Evolutionary conservation across 2,329 filamentous ascomycete species (phyloP), one percentile per base, ranked within the genome.

Genomic region (Decorospora gaudefroyi): DNA sequence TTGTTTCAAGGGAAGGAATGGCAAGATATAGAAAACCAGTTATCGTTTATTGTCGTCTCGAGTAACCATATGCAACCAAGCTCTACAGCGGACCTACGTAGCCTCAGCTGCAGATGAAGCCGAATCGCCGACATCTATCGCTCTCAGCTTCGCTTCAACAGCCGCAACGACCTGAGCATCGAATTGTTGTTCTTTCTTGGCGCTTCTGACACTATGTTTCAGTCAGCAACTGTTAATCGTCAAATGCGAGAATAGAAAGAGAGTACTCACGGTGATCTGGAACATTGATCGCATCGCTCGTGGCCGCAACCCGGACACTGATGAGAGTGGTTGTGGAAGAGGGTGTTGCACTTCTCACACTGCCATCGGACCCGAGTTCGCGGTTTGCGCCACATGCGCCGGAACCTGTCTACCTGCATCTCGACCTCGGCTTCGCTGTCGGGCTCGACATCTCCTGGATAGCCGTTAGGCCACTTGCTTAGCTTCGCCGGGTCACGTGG

Each of bases 401-500:
- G 57, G 8, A 65, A 59, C 26, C 53, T 55, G 6, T 65, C 57
- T 3, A 62, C 48, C 31, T 62, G 49, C 49, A 55, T 53, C 18
- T 59, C 64, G 11, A 59, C 46, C 46, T 69, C 62, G 6, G 56
- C 67, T 11, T 68, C 64, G 16, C 65, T 67, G 28, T 68, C 65
- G 1, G 64, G 43, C 10, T 67, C 65, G 21, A 75, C 74, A 57
- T 88, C 85, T 28, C 85, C 83, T 4, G 84, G 85, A 64, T 88
- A 88, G 29, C 84, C 85, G 51, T 82, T 78, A 0, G 84, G 84
- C 65, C 85, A 88, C 61, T 85, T 86, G 60, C 81, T 77, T 61
- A 80, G 82, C 72, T 86, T 87, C 48, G 83, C 75, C 79, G 89
- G 89, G 61, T 90, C 84, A 58, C 89, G 78, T 18, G 88, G 88